These are phyloP conservation scores for Nevesoporus exiguus DNA, from an alignment of 768 basidiomycete species.

Conservation along the genomic window DNA sequence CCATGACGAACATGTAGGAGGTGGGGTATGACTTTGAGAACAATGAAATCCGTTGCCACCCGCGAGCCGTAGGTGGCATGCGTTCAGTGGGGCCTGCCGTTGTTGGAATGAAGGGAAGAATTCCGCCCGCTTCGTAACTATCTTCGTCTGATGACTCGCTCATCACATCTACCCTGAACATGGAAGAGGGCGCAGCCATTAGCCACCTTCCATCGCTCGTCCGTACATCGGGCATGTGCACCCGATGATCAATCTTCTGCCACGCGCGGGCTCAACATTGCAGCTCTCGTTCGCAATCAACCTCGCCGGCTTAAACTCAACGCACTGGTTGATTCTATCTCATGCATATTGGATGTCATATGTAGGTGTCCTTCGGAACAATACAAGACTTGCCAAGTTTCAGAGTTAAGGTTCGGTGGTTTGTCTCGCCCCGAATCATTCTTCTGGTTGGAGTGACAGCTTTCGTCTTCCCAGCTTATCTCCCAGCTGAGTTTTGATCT, in stretches of 20 bases:
- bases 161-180: slow-evolving; percentile 16
- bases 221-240: slow-evolving; percentile 11
- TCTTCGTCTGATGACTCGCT: slow-evolving; percentile 3
- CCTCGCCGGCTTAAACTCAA: slow-evolving; percentile 5
- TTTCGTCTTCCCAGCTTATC: slow-evolving; percentile 26
- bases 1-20: neutral
- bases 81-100: neutral
- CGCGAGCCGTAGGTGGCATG: slow-evolving; percentile 1
- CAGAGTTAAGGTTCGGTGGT: slow-evolving; percentile 17
- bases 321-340: neutral
- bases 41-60: neutral
- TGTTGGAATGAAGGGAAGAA: slow-evolving; percentile 14
- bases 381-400: neutral
- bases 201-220: slow-evolving; percentile 9
- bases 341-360: neutral
- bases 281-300: slow-evolving; percentile 11
- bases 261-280: slow-evolving; percentile 25
- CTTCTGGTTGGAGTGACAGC: neutral
- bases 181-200: slow-evolving; percentile 6
- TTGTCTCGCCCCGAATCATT: slow-evolving; percentile 14
- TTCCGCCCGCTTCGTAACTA: slow-evolving; percentile 12
- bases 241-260: slow-evolving; percentile 28
- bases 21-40: neutral
- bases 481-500: slow-evolving; percentile 16
- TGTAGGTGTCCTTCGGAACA: neutral